Evolutionary conservation across 225 moss, liverwort and hornwort species (phyloP), one percentile per base, ranked within the genome.

Genomic region (Polytrichum formosum): DNA sequence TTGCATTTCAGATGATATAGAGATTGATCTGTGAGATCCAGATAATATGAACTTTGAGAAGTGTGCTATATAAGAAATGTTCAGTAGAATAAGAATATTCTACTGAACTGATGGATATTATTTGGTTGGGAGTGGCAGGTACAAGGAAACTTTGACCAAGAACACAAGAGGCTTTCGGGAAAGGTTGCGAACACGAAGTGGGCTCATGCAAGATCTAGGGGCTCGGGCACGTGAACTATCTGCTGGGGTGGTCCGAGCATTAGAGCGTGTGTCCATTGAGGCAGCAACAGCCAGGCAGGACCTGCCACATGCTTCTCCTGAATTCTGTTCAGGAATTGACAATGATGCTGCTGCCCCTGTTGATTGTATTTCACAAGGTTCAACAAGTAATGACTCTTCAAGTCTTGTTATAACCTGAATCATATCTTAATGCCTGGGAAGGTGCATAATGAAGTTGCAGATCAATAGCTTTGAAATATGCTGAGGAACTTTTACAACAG

Each of bases 91-190:
- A n/a, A n/a, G n/a, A n/a, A 35, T 9, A 35, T 35, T 9, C 13
- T 69, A 27, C 7, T 9, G 33, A 33, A 7, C 33, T 7, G 33
- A 19, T 46, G 27, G 35, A 5, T 60, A 29, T 26, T 69, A 81
- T 76, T 55, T 76, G 66, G 29, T 58, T 73, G 55, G 73, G 73
- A 26, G 72, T 54, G 60, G 37, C 78, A 90, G 87, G 78, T 91
- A 86, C 75, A 91, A 84, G 76, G 91, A 94, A 67, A 84, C 90
- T 53, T 73, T 94, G 66, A 84, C 86, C 65, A 94, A 90, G 72
- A 91, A 84, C 58, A 91, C 90, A 0, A 80, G 77, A 77, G 86
- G 87, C 0, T 91, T 94, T 37, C 76, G 83, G 59, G 91, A 93
- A 68, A 84, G 84, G 71, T 75, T 93, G 65, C 89, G 91, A 33